Evolutionary conservation across 2,329 filamentous ascomycete species (phyloP).

Genomic region (Coccinonectria pachysandricola): DNA sequence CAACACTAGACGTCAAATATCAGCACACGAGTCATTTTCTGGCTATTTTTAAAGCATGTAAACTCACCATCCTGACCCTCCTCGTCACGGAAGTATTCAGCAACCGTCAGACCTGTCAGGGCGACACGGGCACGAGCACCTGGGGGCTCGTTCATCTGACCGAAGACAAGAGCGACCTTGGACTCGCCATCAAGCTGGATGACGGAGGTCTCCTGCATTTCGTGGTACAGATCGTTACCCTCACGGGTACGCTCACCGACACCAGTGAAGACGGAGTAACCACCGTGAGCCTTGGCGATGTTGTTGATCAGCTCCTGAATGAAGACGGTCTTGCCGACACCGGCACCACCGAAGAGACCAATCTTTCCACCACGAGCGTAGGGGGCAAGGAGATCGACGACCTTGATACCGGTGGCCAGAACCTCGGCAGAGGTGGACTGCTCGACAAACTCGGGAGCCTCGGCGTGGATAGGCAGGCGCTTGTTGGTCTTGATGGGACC

Average conservation of each 20-base stretch:
- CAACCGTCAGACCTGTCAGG: slow-evolving; percentile 73
- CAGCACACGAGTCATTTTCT: background rate
- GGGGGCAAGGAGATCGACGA: slow-evolving; percentile 95
- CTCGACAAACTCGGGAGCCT: slow-evolving; percentile 84
- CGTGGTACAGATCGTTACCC: slow-evolving; percentile 99
- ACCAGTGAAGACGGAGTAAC: slow-evolving; percentile 99
- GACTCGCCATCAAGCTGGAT: slow-evolving; percentile 99
- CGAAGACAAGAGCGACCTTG: slow-evolving; percentile 98
- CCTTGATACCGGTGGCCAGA: slow-evolving; percentile 99
- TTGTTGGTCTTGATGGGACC: slow-evolving; percentile 93
- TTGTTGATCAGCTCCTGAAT: slow-evolving; percentile 99
- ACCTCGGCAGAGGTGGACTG: slow-evolving; percentile 96
- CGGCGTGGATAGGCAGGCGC: slow-evolving; percentile 83
- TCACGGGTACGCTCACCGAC: slow-evolving; percentile 99
- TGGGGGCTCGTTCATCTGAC: slow-evolving; percentile 99
- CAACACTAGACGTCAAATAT: slow-evolving; percentile 50
- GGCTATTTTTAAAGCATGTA: slow-evolving; percentile 1
- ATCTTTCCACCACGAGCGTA: slow-evolving; percentile 99
- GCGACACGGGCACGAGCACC: slow-evolving; percentile 99
- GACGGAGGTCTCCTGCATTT: slow-evolving; percentile 99
- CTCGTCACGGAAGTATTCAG: slow-evolving; percentile 70
- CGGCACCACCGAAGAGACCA: slow-evolving; percentile 99
- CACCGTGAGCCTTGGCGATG: slow-evolving; percentile 99
- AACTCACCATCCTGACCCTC: slow-evolving; percentile 76
- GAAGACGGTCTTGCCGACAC: slow-evolving; percentile 99